Evolutionary conservation across 345 rosid genomes (phyloP).

Genomic region (Stellera chamaejasme): DNA sequence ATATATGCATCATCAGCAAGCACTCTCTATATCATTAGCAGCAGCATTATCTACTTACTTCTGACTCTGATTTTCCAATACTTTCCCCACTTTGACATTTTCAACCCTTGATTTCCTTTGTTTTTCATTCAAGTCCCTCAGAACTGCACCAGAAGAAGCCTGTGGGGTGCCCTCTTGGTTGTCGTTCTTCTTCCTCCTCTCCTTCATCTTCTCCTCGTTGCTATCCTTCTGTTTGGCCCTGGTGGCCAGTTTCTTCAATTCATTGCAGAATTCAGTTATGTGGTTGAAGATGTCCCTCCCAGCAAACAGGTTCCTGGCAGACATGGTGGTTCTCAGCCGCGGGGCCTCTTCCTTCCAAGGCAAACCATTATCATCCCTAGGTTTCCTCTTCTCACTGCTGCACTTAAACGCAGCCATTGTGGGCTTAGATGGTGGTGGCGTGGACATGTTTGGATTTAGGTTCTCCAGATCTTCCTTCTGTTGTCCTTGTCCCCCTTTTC

Average conservation of each 20-base stretch:
- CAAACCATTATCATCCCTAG: conserved; percentile 13
- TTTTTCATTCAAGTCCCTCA: conserved; percentile 31
- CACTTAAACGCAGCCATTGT: conserved; percentile 47
- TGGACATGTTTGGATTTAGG: conserved; percentile 51
- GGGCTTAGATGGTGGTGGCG: conserved; percentile 40
- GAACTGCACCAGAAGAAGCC: conserved; percentile 20
- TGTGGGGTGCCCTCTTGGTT: conserved; percentile 21
- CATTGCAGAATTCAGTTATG: conserved; percentile 75
- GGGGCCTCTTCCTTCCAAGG: conserved; percentile 30
- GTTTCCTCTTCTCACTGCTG: conserved; percentile 46
- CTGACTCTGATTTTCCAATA: conserved; percentile 47
- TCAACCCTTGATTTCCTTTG: conserved; percentile 58
- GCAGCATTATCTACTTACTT: conserved; percentile 30
- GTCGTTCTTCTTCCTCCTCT: conserved; percentile 18
- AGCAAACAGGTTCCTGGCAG: conserved; percentile 72
- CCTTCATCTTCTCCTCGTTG: conserved; percentile 20
- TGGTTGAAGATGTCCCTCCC: conserved; percentile 74
- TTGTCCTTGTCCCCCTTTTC: conserved; percentile 49
- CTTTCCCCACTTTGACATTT: conserved; percentile 30
- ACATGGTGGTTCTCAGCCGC: conserved; percentile 55
- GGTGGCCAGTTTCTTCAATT: conserved; percentile 67
- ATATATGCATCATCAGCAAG: neutral
- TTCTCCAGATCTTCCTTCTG: conserved; percentile 48
- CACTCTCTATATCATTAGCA: neutral
- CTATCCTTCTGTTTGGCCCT: conserved; percentile 60